phyloP scores from a whole-genome alignment of 768 basidiomycete genomes.

The Fibroporia radiculosa region DNA sequence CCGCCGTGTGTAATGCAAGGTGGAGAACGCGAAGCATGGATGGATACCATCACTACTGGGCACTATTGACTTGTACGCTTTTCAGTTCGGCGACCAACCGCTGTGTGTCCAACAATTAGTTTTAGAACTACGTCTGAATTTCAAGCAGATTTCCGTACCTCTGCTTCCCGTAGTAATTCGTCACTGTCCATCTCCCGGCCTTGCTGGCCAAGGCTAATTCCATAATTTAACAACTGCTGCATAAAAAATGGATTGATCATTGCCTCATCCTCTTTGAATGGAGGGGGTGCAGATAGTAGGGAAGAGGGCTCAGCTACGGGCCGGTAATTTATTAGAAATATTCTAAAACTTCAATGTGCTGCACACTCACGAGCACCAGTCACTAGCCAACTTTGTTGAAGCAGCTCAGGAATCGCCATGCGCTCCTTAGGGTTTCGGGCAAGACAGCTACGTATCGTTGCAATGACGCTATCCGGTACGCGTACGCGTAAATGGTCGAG shows the following conservation, averaged over 20 bases:
- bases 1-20: too few relatives aligned
- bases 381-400: slow-evolving; percentile 74
- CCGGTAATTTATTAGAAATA: neutral
- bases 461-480: slow-evolving; percentile 73
- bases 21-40: too few relatives aligned
- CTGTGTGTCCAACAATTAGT: slow-evolving; percentile 25
- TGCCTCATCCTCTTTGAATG: slow-evolving; percentile 46
- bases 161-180: slow-evolving; percentile 43
- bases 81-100: slow-evolving; percentile 55
- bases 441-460: slow-evolving; percentile 77
- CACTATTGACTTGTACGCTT: neutral
- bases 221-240: slow-evolving; percentile 64
- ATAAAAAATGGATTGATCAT: slow-evolving; percentile 78
- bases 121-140: neutral
- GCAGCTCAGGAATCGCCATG: slow-evolving; percentile 79
- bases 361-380: slow-evolving; percentile 46
- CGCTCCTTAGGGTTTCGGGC: slow-evolving; percentile 73
- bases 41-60: too few relatives aligned
- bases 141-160: slow-evolving; percentile 28
- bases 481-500: slow-evolving; percentile 61
- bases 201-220: slow-evolving; percentile 49
- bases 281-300: slow-evolving; percentile 5
- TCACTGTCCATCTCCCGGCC: slow-evolving; percentile 35
- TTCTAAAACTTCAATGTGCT: neutral
- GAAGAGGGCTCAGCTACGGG: slow-evolving; percentile 18